These are phyloP conservation scores for Candida insectalens DNA, from an alignment of 805 yeast species.

Conservation along the genomic window DNA sequence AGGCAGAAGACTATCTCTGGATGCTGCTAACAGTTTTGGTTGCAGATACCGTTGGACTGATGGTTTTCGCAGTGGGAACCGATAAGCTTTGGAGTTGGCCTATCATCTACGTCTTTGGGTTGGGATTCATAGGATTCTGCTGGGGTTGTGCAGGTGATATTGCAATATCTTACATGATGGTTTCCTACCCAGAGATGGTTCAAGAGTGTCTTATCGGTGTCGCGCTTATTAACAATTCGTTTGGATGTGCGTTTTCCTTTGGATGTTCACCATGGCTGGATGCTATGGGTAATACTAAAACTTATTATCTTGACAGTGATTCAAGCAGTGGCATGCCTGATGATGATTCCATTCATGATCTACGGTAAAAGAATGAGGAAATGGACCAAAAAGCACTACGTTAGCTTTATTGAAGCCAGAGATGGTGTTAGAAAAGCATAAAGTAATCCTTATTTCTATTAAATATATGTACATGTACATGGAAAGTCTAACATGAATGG, in stretches of 20 bases:
- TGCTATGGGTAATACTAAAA: too few species aligned
- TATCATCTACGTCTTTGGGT: too few species aligned
- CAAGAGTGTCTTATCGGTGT: slow-evolving; percentile 46
- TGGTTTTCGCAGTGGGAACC: too few species aligned
- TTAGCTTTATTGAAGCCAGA: too few species aligned
- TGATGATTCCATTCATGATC: slow-evolving; percentile 28
- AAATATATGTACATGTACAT: too few species aligned
- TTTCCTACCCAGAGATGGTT: slow-evolving; percentile 43
- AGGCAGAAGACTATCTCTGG: slow-evolving; percentile 55
- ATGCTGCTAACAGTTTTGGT: slow-evolving; percentile 48
- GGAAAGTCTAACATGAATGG: neutral
- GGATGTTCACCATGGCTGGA: slow-evolving; percentile 51
- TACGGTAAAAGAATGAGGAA: slow-evolving; percentile 28
- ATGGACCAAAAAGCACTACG: slow-evolving; percentile 20
- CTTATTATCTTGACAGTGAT: too few species aligned
- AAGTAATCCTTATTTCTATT: too few species aligned
- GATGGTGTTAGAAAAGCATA: too few species aligned
- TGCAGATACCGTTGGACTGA: slow-evolving; percentile 59
- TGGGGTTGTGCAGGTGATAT: slow-evolving; percentile 42
- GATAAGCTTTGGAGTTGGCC: too few species aligned
- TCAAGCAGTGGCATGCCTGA: slow-evolving; percentile 35
- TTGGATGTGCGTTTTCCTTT: slow-evolving; percentile 51
- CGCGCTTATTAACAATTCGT: slow-evolving; percentile 44
- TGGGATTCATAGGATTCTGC: slow-evolving; percentile 47
- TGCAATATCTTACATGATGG: slow-evolving; percentile 45